Conservation (phyloP, 2,329 filamentous ascomycete genomes). For the Trichoderma citrinoviride region DNA sequence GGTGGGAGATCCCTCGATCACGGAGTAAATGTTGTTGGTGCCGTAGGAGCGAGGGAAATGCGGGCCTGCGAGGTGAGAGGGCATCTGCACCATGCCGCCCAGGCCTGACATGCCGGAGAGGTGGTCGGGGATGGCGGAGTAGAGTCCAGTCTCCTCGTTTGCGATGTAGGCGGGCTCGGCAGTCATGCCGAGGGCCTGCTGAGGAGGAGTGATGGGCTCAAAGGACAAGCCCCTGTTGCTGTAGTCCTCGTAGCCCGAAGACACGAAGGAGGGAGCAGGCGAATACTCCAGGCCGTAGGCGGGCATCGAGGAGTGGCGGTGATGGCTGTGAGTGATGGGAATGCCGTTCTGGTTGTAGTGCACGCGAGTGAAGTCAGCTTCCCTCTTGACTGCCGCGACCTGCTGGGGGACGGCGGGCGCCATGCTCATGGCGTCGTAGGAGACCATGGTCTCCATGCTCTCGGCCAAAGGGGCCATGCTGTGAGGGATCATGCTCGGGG, state of each 20-base stretch:
- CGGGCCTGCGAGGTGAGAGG: constrained; percentile 75
- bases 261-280: constrained; percentile 94
- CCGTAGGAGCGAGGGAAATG: constrained; percentile 75
- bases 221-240: constrained; percentile 94
- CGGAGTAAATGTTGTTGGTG: constrained; percentile 81
- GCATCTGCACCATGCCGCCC: constrained; percentile 86
- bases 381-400: constrained; percentile 72
- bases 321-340: constrained; percentile 76
- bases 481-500: constrained; percentile 73
- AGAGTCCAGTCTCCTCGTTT: constrained; percentile 94
- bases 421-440: constrained; percentile 69
- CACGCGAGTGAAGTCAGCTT: constrained; percentile 76
- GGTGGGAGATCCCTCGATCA: constrained; percentile 95
- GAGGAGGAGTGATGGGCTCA: constrained; percentile 93
- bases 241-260: constrained; percentile 98
- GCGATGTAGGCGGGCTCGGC: constrained; percentile 95
- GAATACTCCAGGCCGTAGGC: constrained; percentile 95
- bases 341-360: constrained; percentile 93
- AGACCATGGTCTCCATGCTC: constrained; percentile 69
- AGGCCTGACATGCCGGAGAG: constrained; percentile 68
- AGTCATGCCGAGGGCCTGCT: constrained; percentile 77
- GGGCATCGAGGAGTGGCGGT: constrained; percentile 97
- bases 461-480: constrained; percentile 57
- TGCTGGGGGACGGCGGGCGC: constrained; percentile 66
- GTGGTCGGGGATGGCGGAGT: constrained; percentile 91